Evolutionary conservation across 1,284 basidiomycete genomes (phyloP).

Genomic region (Fomitopsis pinicola): DNA sequence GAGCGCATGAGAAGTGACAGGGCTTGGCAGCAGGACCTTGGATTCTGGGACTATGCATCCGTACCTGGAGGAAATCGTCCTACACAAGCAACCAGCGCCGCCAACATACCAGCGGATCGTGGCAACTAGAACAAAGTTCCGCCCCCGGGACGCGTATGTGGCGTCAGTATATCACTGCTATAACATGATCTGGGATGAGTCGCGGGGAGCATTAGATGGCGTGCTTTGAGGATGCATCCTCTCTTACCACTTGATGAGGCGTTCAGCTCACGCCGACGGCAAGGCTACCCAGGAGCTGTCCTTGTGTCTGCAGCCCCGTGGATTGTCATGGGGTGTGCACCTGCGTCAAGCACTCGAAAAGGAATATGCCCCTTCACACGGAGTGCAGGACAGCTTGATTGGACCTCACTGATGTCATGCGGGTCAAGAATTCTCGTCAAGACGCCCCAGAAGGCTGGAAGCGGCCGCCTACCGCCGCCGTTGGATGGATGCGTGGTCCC

Average conservation of each 20-base stretch:
- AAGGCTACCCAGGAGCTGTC: neutral
- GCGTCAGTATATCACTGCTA: neutral
- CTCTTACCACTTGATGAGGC: neutral
- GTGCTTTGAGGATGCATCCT: neutral
- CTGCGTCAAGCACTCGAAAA: neutral
- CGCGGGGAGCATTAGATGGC: neutral
- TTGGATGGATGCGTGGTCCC: neutral
- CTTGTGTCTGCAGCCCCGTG: neutral
- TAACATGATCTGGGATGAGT: neutral
- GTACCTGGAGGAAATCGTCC: neutral
- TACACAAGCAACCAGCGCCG: neutral
- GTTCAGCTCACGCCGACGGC: neutral
- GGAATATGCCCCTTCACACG: neutral
- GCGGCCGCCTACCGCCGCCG: neutral
- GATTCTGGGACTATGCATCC: neutral
- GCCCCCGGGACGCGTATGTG: neutral
- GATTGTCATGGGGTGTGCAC: neutral
- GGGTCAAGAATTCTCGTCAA: neutral
- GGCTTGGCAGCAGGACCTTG: conserved; percentile 1
- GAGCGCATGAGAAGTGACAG: neutral
- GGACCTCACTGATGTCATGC: neutral
- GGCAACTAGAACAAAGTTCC: neutral
- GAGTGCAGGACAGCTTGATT: neutral
- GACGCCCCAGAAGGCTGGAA: neutral
- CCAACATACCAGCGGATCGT: neutral